Base-by-base conservation (phyloP, 345 rosid species). In the Leavenworthia alabamica region DNA sequence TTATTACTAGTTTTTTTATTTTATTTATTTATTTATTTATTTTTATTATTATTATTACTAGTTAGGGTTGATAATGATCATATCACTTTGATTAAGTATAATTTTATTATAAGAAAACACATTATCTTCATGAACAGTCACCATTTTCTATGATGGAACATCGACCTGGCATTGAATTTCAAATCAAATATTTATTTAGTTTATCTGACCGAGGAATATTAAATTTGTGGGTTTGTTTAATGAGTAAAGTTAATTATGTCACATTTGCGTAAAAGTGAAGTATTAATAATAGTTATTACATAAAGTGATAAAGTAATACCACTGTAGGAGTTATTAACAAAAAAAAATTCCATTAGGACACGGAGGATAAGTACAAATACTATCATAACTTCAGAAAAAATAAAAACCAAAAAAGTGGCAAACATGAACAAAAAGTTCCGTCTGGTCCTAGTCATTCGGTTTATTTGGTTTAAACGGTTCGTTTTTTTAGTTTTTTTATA, bases 311-410 rank as follows among this genome's bases (percentile, higher is more conserved):
- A 45, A 39, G 64, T 58, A 57, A 36, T 56, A 47, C 46, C 47
- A 14, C 11, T 29, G 22, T 44, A 15, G 17, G 45, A n/a, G 24
- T 4, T 26, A 56, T 44, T 24, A 37, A 27, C 14, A 27, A 55
- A 12, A 44, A 3, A n/a, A n/a, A n/a, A n/a, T n/a, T n/a, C n/a
- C 33, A 48, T 46, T 29, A 56, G 16, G 40, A 31, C 3, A 15
- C 9, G 1, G 37, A 41, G 37, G 66, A 67, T 67, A 58, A 67
- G 36, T 59, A 67, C 72, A 67, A 67, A 47, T 37, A 40, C 56
- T 47, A 19, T 36, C 10, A 17, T 56, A 45, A 28, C 16, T 28
- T 27, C n/a, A 17, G 3, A 37, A 36, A 50, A 46, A 43, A 8
- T 31, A 12, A 8, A 41, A 64, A 29, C 59, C 36, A 44, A 40